Conservation (phyloP, 169 alveolate species). For the Plasmodium coatneyi region DNA sequence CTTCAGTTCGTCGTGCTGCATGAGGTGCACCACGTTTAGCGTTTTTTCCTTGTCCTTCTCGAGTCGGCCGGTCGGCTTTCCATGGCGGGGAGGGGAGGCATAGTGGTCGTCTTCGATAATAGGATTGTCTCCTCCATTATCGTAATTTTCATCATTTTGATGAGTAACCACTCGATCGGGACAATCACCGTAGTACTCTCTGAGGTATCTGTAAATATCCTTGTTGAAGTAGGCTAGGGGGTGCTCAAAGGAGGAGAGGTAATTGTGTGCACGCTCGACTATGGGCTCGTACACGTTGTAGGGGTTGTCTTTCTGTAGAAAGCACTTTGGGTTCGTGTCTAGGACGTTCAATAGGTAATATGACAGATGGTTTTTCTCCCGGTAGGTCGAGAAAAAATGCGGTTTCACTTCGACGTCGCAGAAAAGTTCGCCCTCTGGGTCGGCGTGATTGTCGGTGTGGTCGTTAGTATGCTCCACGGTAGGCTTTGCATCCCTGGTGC, state of each 20-base stretch:
- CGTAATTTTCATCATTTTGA: background rate
- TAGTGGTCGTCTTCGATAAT: background rate
- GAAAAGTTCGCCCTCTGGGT: background rate
- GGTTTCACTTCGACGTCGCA: constrained; percentile 32
- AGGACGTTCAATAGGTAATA: constrained; percentile 24
- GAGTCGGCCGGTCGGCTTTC: too few relatives aligned
- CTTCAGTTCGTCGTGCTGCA: constrained; percentile 45
- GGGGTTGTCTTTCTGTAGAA: constrained; percentile 4
- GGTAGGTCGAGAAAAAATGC: constrained; percentile 28
- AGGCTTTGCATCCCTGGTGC: background rate
- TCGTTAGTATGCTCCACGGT: background rate
- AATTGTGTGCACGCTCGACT: background rate
- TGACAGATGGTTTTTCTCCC: constrained; percentile 45
- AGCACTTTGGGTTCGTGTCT: constrained; percentile 29
- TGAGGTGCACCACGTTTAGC: background rate
- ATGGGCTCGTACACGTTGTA: constrained; percentile 39
- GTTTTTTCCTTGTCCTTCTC: background rate
- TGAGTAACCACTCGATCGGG: background rate
- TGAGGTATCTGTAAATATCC: constrained; percentile 7
- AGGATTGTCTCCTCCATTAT: background rate
- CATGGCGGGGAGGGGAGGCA: background rate
- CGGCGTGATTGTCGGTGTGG: background rate
- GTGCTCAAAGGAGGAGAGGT: constrained; percentile 26
- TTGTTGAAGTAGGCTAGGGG: constrained; percentile 39
- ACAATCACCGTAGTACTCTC: background rate